These are phyloP conservation scores for Pleurotus ostreatus DNA, from an alignment of 768 basidiomycete genomes.

Conservation along the genomic window DNA sequence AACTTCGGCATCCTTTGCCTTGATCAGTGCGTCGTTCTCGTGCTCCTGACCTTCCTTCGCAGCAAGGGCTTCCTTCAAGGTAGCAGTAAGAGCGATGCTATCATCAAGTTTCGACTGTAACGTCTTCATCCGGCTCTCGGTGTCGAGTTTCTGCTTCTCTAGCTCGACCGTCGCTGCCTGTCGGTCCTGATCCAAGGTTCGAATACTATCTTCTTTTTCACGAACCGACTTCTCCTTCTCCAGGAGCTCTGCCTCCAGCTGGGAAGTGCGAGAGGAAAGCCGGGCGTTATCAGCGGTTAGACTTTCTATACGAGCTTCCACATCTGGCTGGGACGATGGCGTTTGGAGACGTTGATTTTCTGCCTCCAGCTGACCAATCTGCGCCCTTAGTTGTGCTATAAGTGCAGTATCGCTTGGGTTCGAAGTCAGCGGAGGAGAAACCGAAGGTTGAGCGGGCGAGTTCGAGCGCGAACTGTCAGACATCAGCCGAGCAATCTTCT, in stretches of 20 bases:
- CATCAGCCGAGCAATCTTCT: slow-evolving; percentile 43
- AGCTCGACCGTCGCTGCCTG: slow-evolving; percentile 38
- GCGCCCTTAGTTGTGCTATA: slow-evolving; percentile 1
- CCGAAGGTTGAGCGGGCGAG: slow-evolving; percentile 10
- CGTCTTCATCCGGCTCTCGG: slow-evolving; percentile 30
- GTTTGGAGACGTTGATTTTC: slow-evolving; percentile 1
- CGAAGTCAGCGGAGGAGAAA: slow-evolving; percentile 13
- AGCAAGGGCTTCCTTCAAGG: slow-evolving; percentile 49
- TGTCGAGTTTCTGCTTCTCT: slow-evolving; percentile 44
- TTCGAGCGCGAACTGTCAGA: slow-evolving; percentile 19
- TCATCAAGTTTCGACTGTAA: slow-evolving; percentile 32
- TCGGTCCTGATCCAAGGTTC: slow-evolving; percentile 35
- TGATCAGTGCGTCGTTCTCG: slow-evolving; percentile 46
- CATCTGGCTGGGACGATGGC: background rate
- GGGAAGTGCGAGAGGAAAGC: background rate
- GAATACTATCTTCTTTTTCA: background rate
- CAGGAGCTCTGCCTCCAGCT: background rate
- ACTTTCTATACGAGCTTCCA: background rate
- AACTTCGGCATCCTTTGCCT: slow-evolving; percentile 61
- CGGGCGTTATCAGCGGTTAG: background rate
- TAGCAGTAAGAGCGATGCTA: slow-evolving; percentile 36
- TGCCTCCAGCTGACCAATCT: background rate
- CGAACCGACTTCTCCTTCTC: background rate
- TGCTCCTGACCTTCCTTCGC: slow-evolving; percentile 46
- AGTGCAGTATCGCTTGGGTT: background rate